phyloP scores from a whole-genome alignment of 192 early-diverging fungal genomes.

The Podila epicladia region DNA sequence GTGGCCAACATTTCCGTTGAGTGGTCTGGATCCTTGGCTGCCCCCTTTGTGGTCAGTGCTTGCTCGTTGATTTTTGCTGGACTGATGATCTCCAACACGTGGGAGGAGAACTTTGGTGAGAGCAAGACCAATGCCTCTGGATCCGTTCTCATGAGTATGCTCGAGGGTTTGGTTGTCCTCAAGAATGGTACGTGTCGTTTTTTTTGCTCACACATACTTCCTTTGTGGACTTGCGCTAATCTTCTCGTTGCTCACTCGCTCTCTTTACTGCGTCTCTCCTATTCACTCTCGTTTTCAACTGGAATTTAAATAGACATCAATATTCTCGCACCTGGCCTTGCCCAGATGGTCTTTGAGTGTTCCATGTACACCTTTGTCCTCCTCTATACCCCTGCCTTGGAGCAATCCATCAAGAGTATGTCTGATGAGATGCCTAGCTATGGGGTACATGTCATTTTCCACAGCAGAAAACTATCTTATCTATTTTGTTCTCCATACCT shows the following conservation, averaged over 20 bases:
- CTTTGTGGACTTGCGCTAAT: too few relatives aligned
- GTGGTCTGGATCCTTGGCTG: slow-evolving; percentile 56
- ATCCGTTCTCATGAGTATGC: slow-evolving; percentile 39
- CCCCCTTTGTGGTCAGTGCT: slow-evolving; percentile 72
- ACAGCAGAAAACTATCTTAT: not conserved
- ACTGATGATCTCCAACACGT: slow-evolving; percentile 59
- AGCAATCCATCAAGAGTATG: slow-evolving; percentile 35
- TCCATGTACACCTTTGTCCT: slow-evolving; percentile 75
- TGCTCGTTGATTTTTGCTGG: slow-evolving; percentile 58
- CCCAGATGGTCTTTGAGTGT: slow-evolving; percentile 69
- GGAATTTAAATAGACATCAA: slow-evolving; percentile 52
- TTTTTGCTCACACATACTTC: too few relatives aligned
- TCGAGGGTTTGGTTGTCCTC: slow-evolving; percentile 45
- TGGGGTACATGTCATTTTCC: not conserved
- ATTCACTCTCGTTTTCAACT: not conserved
- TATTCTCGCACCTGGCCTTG: slow-evolving; percentile 61
- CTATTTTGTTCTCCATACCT: not conserved
- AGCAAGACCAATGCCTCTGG: slow-evolving; percentile 34
- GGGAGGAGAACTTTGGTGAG: slow-evolving; percentile 83
- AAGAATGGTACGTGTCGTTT: slow-evolving; percentile 30
- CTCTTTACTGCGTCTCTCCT: not conserved
- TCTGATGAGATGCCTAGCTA: not conserved
- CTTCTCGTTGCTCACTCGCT: not conserved
- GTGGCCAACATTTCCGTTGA: slow-evolving; percentile 70
- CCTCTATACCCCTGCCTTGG: slow-evolving; percentile 66